Percentiles rank a stretch among this genome's conserved stretches.
Evolutionary conservation across 345 rosid species (phyloP).

Genomic region (Gossypium australe): DNA sequence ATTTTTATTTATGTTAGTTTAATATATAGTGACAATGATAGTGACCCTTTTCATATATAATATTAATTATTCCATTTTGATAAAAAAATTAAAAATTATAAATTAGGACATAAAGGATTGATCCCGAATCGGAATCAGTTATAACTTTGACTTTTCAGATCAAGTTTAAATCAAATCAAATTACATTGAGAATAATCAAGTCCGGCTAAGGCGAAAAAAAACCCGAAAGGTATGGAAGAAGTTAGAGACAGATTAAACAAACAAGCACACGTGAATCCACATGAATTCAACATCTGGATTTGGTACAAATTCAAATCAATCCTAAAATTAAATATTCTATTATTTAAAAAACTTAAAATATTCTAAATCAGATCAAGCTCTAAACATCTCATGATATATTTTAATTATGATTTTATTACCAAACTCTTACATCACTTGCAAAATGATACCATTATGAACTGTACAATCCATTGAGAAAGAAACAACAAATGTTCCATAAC

Average conservation of each 20-base stretch:
- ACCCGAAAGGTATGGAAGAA: too few relatives aligned
- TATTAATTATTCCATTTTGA: too few relatives aligned
- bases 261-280: slow-evolving; percentile 9
- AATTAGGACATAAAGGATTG: too few relatives aligned
- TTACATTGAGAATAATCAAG: too few relatives aligned
- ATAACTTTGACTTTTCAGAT: too few relatives aligned
- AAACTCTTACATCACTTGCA: not conserved
- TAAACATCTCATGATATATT: not conserved
- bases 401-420: not conserved
- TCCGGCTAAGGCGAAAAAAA: too few relatives aligned
- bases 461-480: not conserved
- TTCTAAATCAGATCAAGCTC: not conserved
- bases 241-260: not conserved
- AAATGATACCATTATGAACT: not conserved
- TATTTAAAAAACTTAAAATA: not conserved
- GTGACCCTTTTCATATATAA: too few relatives aligned
- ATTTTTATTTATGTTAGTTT: too few relatives aligned
- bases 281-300: not conserved
- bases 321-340: not conserved
- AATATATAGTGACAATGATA: too few relatives aligned
- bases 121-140: too few relatives aligned
- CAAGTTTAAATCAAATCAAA: too few relatives aligned
- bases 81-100: too few relatives aligned
- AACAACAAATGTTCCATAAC: not conserved
- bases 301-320: not conserved